phyloP scores from a whole-genome alignment of 2,329 filamentous ascomycete genomes.

The Thielaviopsis cerberus region DNA sequence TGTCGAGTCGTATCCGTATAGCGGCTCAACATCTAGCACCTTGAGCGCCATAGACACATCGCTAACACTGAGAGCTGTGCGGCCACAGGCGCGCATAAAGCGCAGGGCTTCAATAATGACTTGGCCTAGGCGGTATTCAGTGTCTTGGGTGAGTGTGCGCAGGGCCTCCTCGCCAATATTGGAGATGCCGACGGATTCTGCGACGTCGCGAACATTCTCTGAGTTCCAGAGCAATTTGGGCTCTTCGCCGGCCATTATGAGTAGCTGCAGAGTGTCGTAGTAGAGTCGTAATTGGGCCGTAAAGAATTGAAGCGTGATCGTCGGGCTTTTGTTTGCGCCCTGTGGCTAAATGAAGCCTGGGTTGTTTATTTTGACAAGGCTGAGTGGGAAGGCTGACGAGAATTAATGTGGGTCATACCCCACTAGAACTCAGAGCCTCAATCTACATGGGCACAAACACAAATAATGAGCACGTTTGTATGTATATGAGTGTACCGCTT shows the following conservation, averaged over 20 bases:
- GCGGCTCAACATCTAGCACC: slow-evolving; percentile 77
- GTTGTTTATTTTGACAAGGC: neutral
- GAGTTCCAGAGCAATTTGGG: slow-evolving; percentile 71
- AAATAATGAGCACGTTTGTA: too few relatives aligned
- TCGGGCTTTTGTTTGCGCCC: too few relatives aligned
- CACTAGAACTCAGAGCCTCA: too few relatives aligned
- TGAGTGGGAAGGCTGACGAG: neutral
- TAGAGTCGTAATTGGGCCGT: too few relatives aligned
- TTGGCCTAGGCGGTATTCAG: slow-evolving; percentile 86
- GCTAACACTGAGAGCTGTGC: slow-evolving; percentile 72
- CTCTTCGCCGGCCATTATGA: slow-evolving; percentile 10
- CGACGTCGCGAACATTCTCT: slow-evolving; percentile 88
- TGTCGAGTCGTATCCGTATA: slow-evolving; percentile 91
- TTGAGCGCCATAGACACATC: slow-evolving; percentile 75
- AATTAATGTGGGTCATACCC: neutral
- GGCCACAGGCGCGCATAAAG: slow-evolving; percentile 81
- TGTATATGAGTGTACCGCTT: too few relatives aligned
- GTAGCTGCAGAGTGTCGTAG: neutral
- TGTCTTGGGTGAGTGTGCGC: slow-evolving; percentile 74
- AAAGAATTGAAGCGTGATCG: too few relatives aligned
- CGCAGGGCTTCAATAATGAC: slow-evolving; percentile 86
- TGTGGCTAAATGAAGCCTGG: neutral
- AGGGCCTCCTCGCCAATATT: slow-evolving; percentile 69
- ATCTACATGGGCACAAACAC: too few relatives aligned
- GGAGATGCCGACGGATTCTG: slow-evolving; percentile 81